phyloP scores from a whole-genome alignment of 139 green algal genomes.

The Coelastrella sp. region DNA sequence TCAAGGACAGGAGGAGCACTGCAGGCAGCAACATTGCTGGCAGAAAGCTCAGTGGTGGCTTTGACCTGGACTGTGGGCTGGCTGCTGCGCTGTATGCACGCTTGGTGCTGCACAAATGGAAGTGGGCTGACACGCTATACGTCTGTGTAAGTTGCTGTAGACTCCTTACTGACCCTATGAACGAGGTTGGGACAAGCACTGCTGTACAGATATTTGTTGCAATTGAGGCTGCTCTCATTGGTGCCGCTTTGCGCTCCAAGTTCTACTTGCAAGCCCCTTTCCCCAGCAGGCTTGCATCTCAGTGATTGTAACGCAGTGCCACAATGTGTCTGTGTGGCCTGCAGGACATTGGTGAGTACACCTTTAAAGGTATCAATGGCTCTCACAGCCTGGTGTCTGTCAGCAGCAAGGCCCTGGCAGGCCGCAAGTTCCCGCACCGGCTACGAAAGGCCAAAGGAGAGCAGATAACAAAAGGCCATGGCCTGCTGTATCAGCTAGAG shows the following conservation, averaged over 20 bases:
- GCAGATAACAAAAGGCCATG: constrained; percentile 44
- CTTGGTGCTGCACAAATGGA: constrained; percentile 30
- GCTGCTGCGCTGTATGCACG: constrained; percentile 31
- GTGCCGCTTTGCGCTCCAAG: too few relatives aligned
- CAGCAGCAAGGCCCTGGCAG: constrained; percentile 30
- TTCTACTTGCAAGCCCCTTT: too few relatives aligned
- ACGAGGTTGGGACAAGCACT: too few relatives aligned
- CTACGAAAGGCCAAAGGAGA: constrained; percentile 57
- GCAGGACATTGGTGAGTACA: constrained; percentile 53
- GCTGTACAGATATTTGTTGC: too few relatives aligned
- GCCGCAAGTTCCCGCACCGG: constrained; percentile 47
- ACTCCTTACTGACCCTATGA: too few relatives aligned
- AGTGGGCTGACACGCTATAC: constrained; percentile 6
- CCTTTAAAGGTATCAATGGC: constrained; percentile 61
- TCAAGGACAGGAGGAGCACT: constrained; percentile 1
- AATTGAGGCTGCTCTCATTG: too few relatives aligned
- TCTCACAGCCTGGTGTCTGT: constrained; percentile 54
- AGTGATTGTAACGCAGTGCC: background rate
- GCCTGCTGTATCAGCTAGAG: constrained; percentile 47
- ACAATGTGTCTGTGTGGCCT: background rate
- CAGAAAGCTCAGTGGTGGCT: background rate
- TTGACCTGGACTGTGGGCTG: constrained; percentile 6
- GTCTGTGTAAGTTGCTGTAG: background rate
- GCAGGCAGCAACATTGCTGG: background rate
- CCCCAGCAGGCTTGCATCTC: too few relatives aligned